Evolutionary conservation across 352 stramenopile genomes (phyloP), one percentile per base, ranked within the genome.

Genomic region (Phytopythium kandeliae): DNA sequence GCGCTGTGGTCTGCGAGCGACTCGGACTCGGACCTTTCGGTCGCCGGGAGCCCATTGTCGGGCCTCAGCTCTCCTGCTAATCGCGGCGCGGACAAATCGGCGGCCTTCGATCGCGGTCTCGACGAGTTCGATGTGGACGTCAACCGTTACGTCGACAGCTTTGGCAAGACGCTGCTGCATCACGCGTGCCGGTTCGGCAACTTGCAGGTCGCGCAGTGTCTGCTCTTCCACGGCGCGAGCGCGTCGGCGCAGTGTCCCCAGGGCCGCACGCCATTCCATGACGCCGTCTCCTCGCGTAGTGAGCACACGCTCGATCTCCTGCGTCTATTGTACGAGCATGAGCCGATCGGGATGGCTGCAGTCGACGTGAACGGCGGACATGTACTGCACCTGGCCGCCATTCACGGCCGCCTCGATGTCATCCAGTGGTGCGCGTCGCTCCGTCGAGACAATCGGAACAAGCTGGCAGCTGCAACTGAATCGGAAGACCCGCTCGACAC

Each of bases 321-420:
- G 30, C 57, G 84, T 48, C 46, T 78, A 28, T 28, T 89, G 38
- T 70, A 65, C 48, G 67, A 76, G n/a, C 70, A 85, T 22, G 78
- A 85, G 4, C 69, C 75, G 3, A 45, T 38, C 4, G 74, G 64
- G 3, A 49, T 86, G 28, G 54, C 51, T 10, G 36, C 78, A 0
- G 75, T 86, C 21, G 75, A 89, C 47, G 57, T 60, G 10, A 85
- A 87, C 55, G 78, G 78, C 16, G 73, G 66, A 13, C 73, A 87
- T 38, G 58, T 89, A 3, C 40, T 87, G 10, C 78, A 89, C 51
- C 50, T 89, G 15, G 78, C 78, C 9, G 71, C 78, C 16, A 87
- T 87, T 55, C 75, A 85, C 35, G 78, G 78, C 1, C 72, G 74
- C 17, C 47, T 84, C 1, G 75, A 85, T 12, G 67, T 86, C 17